Evolutionary conservation across 2,329 filamentous ascomycete genomes (phyloP), one percentile per base, ranked within the genome.

Genomic region (Claviceps arundinis): DNA sequence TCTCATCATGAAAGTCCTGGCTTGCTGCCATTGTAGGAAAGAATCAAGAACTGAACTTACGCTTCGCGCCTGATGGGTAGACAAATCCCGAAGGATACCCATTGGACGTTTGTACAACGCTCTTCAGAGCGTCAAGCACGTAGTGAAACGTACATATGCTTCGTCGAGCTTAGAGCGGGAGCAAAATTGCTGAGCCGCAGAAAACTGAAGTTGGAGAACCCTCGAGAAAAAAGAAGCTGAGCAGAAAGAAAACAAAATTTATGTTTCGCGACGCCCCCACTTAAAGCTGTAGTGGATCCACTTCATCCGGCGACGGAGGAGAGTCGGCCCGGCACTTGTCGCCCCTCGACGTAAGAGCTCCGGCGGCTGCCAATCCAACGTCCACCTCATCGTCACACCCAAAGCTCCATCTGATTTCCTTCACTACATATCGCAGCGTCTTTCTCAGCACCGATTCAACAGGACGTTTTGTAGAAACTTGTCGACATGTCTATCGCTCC

Each of bases 401-500:
- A 9, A 43, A 37, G 30, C 19, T 43, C 44, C 38, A 40, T 49
- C 45, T 24, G 22, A 26, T 47, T 30, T 47, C 48, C 50, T 46
- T 38, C 47, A 37, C 34, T 26, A 37, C 37, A 40, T 44, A 51
- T 42, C 42, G 54, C 30, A 50, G 34, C 30, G 16, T 43, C 52
- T 45, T 9, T 22, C 7, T 48, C 37, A 38, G 37, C 37, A 50
- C 43, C 44, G 40, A 26, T 24, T 26, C 22, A 19, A 16, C 41
- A 17, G 41, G 37, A 50, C 44, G 34, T n/a, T 37, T 16, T 26
- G 37, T 44, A 43, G 19, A 47, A 48, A 56, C 40, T 19, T 53
- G 50, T 19, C 52, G 58, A 55, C 57, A 96, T 95, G 89, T 88
- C 90, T 56, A 82, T 88, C 69, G 68, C 77, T 59, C 89, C 91